Percentiles rank a stretch among this genome's conserved stretches.
phyloP scores from a whole-genome alignment of 345 rosid species.

The Linum lewisii region DNA sequence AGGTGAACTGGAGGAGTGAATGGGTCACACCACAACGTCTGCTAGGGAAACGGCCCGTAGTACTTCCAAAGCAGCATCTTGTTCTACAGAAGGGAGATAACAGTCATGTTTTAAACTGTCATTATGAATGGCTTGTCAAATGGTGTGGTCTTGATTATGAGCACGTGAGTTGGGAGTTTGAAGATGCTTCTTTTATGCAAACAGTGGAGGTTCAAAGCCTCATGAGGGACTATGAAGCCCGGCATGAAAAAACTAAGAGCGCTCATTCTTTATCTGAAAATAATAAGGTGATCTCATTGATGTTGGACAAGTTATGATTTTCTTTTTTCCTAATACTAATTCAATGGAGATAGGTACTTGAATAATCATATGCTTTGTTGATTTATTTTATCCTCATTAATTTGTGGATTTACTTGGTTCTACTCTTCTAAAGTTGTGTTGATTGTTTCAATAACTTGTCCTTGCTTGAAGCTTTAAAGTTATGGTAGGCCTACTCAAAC shows the following conservation, averaged over 20 bases:
- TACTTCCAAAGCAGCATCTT: slow-evolving; percentile 14
- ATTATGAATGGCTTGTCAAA: slow-evolving; percentile 51
- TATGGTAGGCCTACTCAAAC: background rate
- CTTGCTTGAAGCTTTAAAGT: background rate
- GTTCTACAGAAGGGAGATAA: slow-evolving; percentile 4
- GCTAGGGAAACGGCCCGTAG: slow-evolving; percentile 25
- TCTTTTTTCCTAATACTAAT: background rate
- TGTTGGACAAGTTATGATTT: background rate
- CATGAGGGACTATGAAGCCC: slow-evolving; percentile 32
- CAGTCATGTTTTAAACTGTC: slow-evolving; percentile 13
- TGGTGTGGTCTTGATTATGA: slow-evolving; percentile 54
- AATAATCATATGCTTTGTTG: background rate
- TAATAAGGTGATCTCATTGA: slow-evolving; percentile 23
- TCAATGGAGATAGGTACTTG: background rate
- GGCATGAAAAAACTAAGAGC: slow-evolving; percentile 20
- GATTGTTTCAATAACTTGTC: background rate
- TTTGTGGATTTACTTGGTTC: background rate
- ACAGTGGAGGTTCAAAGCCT: slow-evolving; percentile 28
- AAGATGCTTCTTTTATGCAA: slow-evolving; percentile 28
- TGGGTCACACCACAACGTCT: slow-evolving; percentile 42
- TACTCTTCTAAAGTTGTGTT: background rate
- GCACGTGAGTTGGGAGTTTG: slow-evolving; percentile 51
- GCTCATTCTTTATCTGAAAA: slow-evolving; percentile 4
- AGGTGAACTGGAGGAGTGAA: slow-evolving; percentile 35
- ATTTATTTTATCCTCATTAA: background rate